A percentile compares a stretch with the other conserved stretches of the same genome.
phyloP scores from a whole-genome alignment of 805 yeast genomes.

The Zygosaccharomyces kombuchaensis region DNA sequence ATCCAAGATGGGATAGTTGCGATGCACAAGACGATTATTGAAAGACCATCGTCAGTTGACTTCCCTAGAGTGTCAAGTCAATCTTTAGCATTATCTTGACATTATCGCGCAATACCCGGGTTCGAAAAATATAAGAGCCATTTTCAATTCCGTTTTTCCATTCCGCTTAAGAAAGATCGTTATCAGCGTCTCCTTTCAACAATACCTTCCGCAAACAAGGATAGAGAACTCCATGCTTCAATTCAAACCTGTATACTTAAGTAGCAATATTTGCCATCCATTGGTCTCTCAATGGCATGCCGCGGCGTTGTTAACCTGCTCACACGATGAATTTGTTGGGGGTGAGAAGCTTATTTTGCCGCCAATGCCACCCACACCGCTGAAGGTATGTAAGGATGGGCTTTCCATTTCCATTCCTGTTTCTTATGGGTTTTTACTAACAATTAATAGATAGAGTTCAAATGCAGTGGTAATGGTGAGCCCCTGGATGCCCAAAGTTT shows the following conservation, averaged over 20 bases:
- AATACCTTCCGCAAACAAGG: neutral
- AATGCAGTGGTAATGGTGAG: neutral
- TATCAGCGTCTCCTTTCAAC: neutral
- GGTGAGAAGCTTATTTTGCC: slow-evolving; percentile 10
- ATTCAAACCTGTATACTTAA: slow-evolving; percentile 10
- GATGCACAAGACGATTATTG: neutral
- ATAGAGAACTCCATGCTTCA: neutral
- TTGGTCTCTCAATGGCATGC: slow-evolving; percentile 10
- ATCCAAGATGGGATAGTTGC: neutral
- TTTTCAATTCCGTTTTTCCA: neutral
- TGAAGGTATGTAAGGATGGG: slow-evolving; percentile 7
- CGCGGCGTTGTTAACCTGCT: neutral
- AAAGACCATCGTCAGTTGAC: neutral
- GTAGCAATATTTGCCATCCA: neutral
- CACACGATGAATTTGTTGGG: neutral
- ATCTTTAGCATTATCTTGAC: neutral
- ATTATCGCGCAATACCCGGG: neutral
- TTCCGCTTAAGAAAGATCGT: neutral
- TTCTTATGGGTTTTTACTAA: neutral
- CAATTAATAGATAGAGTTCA: slow-evolving; percentile 5
- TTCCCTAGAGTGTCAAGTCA: neutral
- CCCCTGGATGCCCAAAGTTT: neutral
- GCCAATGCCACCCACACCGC: slow-evolving; percentile 13
- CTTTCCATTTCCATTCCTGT: neutral
- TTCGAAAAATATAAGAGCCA: neutral